Evolutionary conservation across 2,329 filamentous ascomycete genomes (phyloP).

Genomic region (Arachnopeziza araneosa): DNA sequence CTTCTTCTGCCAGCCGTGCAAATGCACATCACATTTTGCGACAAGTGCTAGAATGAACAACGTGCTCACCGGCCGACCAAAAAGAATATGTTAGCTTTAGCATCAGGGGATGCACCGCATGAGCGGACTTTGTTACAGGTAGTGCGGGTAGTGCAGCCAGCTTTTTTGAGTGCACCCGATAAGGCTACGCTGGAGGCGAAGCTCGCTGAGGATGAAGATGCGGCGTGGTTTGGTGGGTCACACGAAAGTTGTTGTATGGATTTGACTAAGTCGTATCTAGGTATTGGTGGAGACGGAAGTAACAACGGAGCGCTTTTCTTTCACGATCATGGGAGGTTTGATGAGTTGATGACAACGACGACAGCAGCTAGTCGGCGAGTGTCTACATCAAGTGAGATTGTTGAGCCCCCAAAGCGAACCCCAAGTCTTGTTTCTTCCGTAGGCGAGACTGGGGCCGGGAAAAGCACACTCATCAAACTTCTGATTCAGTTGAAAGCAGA

Average conservation of each 20-base stretch:
- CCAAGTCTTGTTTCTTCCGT: constrained; percentile 26
- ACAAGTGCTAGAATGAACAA: background rate
- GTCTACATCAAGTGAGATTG: constrained; percentile 14
- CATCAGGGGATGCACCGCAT: background rate
- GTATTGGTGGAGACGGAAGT: constrained; percentile 18
- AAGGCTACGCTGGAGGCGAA: background rate
- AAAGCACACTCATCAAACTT: constrained; percentile 7
- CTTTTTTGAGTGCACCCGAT: too few species aligned
- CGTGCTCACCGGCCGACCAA: background rate
- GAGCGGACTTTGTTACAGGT: background rate
- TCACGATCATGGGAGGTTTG: constrained; percentile 40
- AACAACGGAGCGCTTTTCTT: constrained; percentile 29
- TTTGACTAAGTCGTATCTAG: too few species aligned
- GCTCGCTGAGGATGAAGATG: constrained; percentile 27
- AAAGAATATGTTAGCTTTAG: background rate
- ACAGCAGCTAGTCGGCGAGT: constrained; percentile 8
- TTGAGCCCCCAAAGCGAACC: constrained; percentile 10
- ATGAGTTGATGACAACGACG: constrained; percentile 33
- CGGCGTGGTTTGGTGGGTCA: constrained; percentile 34
- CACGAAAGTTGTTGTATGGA: too few species aligned
- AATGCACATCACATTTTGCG: background rate
- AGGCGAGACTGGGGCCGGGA: constrained; percentile 9
- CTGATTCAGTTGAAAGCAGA: background rate
- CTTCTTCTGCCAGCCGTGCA: background rate
- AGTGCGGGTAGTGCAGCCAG: background rate